Conservation (phyloP, 306 rosid species). For the Casuarina equisetifolia region DNA sequence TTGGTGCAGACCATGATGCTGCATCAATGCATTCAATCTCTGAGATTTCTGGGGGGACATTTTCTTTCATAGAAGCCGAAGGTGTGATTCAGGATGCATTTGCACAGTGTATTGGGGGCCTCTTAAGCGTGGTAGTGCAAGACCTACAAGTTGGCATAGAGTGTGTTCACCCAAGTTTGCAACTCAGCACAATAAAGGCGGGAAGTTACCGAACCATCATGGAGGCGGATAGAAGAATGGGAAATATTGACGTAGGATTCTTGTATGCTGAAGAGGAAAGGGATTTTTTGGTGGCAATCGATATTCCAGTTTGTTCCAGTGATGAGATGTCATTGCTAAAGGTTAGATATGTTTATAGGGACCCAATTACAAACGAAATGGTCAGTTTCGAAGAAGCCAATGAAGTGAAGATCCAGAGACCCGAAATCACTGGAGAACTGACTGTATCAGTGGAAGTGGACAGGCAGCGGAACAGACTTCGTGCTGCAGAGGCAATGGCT, state of each 20-base stretch:
- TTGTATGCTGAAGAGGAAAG: constrained; percentile 93
- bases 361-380: constrained; percentile 70
- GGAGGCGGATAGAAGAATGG: constrained; percentile 52
- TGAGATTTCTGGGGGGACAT: constrained; percentile 89
- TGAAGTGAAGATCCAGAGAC: constrained; percentile 77
- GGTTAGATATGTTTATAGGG: constrained; percentile 55
- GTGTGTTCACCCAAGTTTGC: constrained; percentile 58
- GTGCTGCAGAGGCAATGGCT: constrained; percentile 72
- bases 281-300: constrained; percentile 70
- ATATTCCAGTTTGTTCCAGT: constrained; percentile 58
- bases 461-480: constrained; percentile 69
- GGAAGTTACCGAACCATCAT: constrained; percentile 72
- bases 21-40: constrained; percentile 77
- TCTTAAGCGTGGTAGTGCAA: constrained; percentile 90
- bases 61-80: constrained; percentile 90
- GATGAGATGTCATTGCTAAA: constrained; percentile 60
- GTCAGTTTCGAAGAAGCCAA: constrained; percentile 40
- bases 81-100: constrained; percentile 91
- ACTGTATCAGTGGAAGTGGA: constrained; percentile 76
- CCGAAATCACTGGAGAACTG: constrained; percentile 43
- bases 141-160: constrained; percentile 58
- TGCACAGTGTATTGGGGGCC: constrained; percentile 98
- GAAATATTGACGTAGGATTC: constrained; percentile 70
- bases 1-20: constrained; percentile 90
- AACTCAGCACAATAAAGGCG: constrained; percentile 61